Evolutionary conservation across 768 basidiomycete genomes (phyloP), one percentile per base, ranked within the genome.

Genomic region (Fibroporia radiculosa): DNA sequence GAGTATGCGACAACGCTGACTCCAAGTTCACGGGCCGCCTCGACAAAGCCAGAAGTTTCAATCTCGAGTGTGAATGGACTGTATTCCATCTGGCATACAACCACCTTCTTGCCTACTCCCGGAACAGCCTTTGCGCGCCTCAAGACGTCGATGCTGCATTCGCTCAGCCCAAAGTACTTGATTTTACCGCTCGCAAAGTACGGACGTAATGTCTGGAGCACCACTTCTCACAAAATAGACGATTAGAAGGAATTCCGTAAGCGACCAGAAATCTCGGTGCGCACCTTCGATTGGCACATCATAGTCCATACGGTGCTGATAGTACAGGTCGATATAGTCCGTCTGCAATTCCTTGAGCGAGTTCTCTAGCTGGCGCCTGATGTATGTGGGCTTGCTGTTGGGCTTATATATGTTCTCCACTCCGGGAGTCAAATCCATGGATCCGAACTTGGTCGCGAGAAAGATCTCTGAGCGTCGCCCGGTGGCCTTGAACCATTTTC

Each of bases 371-470:
- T 24, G n/a, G 13, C 29, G 14, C 7, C 32, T 19, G 2, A 42
- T 23, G 35, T 50, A 47, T 16, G 23, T 26, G 2, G 45, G 23
- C 3, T 29, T 16, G 13, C 50, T 31, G 28, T 14, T 19, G n/a
- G 33, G 4, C n/a, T n/a, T n/a, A n/a, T n/a, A n/a, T n/a, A n/a
- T n/a, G 4, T 4, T 4, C 5, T 19, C 13, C 20, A 13, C 5
- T 5, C 6, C 33, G n/a, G 29, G 29, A n/a, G 29, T 31, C 10
- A 31, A n/a, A n/a, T 31, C 29, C 29, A 31, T 31, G 10, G 29
- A 8, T 14, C 73, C 73, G 36, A 73, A 75, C 57, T 84, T 83
- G 19, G 78, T 80, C 2, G 78, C 77, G n/a, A 84, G 66, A 60
- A 82, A 83, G 16, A 78, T 74, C 13, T 73, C 63, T 14, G 63